Base-by-base conservation (phyloP, 805 yeast genomes). In the Schwanniomyces yamadae region DNA sequence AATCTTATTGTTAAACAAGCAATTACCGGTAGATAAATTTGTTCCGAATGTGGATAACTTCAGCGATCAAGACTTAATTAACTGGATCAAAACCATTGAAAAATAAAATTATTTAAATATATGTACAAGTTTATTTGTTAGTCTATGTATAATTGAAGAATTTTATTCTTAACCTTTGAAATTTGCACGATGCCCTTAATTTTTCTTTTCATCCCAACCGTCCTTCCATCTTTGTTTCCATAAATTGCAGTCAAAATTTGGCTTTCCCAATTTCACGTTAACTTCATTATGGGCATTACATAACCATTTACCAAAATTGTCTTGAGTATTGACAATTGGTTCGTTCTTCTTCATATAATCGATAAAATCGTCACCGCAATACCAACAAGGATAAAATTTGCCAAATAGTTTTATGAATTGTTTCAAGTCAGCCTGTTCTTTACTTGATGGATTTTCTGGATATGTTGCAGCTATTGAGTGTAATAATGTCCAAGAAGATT, bases 221-320 rank as follows among this genome's bases (percentile, higher is more conserved):
- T 87, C 95, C 47, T 75, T 80, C 99, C 99, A 91, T 54, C 99
- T 79, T 50, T 84, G 78, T 55, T 82, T 82, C 99, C 99, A 93
- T 45, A 85, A 71, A 39, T 80, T 69, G 52, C 98, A 91, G 55
- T 91, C 89, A 55, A 93, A 93, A 37, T 66, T 68, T 5, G 86
- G 87, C 61, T 93, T 93, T 1, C 95, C 95, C 18, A 91, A 57
- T 57, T 89, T 90, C 13, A 57, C 68, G 59, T 93, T 93, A n/a
- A 93, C 98, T 23, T 77, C 85, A 54, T 93, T 93, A 62, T 93
- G 99, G 2, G 98, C 98, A 42, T 80, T 84, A 63, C 98, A 93
- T 37, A 93, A 64, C 99, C 99, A 93, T 48, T 61, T 69, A 0
- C 96, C 95, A 50, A 93, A 78, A 36, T 78, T 83, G 35, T 88